Conservation (phyloP, 139 green algal species). For the Diplosphaera chodatii region DNA sequence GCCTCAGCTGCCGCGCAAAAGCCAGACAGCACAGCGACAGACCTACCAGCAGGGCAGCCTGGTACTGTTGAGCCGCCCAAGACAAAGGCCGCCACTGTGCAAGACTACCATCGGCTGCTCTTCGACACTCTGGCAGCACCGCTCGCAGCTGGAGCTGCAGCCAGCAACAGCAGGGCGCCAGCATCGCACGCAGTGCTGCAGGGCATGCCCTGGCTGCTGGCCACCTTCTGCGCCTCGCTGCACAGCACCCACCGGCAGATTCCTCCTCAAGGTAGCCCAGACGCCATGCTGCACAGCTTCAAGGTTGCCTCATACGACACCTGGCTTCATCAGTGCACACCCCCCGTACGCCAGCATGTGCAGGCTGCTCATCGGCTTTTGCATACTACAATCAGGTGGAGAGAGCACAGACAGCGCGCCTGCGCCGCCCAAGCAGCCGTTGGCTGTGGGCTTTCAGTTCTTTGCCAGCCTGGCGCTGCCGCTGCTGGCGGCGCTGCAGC, state of each 20-base stretch:
- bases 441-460: slow-evolving; percentile 13
- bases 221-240: background rate
- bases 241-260: background rate
- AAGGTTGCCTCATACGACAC: too few species aligned
- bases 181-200: background rate
- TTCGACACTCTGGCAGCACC: background rate
- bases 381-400: too few species aligned
- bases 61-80: background rate
- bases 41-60: background rate
- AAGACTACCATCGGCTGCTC: background rate
- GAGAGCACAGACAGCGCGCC: background rate
- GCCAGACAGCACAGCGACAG: background rate
- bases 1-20: background rate
- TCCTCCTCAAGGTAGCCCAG: background rate
- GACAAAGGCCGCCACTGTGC: background rate
- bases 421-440: background rate
- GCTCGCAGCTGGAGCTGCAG: background rate
- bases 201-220: slow-evolving; percentile 1
- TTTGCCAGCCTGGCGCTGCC: slow-evolving; percentile 8
- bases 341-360: too few species aligned
- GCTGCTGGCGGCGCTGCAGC: background rate
- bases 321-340: too few species aligned
- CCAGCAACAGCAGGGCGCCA: background rate
- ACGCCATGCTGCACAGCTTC: background rate
- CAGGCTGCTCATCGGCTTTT: too few species aligned